Percentiles rank a stretch among this genome's conserved stretches.
Evolutionary conservation across 2,329 filamentous ascomycete species (phyloP).

Genomic region (Neofusicoccum kwambonambiense): DNA sequence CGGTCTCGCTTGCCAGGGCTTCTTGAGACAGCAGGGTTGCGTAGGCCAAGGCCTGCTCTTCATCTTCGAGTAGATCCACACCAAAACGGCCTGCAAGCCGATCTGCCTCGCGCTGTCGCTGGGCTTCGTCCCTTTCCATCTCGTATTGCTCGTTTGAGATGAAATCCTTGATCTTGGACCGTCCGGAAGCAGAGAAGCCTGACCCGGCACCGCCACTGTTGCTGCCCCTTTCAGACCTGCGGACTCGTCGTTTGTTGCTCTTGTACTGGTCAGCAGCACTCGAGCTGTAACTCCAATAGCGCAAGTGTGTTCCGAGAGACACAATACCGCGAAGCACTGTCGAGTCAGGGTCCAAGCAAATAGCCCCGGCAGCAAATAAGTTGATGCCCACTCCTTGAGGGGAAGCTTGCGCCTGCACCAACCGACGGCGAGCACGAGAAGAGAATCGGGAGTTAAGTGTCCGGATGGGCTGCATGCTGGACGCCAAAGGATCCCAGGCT

Average conservation of each 20-base stretch:
- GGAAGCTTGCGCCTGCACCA: constrained; percentile 65
- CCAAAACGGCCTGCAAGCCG: constrained; percentile 80
- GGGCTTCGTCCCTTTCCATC: constrained; percentile 69
- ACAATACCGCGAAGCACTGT: constrained; percentile 83
- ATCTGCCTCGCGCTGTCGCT: constrained; percentile 64
- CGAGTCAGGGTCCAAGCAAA: constrained; percentile 83
- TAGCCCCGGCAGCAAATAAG: constrained; percentile 77
- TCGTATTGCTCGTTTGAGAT: constrained; percentile 85
- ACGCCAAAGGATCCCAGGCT: constrained; percentile 93
- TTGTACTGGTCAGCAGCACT: constrained; percentile 68
- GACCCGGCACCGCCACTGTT: constrained; percentile 54
- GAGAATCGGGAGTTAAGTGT: constrained; percentile 85
- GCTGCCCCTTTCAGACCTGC: constrained; percentile 65
- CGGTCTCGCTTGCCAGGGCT: constrained; percentile 49
- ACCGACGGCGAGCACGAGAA: constrained; percentile 75
- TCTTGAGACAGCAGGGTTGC: constrained; percentile 63
- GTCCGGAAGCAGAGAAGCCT: constrained; percentile 60
- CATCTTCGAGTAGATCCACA: constrained; percentile 65
- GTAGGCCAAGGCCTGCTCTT: constrained; percentile 64
- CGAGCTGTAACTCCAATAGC: constrained; percentile 95
- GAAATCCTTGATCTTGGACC: constrained; percentile 72
- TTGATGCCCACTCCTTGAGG: constrained; percentile 69
- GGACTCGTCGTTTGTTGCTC: constrained; percentile 74
- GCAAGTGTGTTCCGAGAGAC: constrained; percentile 79
- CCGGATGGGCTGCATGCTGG: constrained; percentile 71